Base-by-base conservation (phyloP, 768 basidiomycete species). In the Lactifluus subvellereus region DNA sequence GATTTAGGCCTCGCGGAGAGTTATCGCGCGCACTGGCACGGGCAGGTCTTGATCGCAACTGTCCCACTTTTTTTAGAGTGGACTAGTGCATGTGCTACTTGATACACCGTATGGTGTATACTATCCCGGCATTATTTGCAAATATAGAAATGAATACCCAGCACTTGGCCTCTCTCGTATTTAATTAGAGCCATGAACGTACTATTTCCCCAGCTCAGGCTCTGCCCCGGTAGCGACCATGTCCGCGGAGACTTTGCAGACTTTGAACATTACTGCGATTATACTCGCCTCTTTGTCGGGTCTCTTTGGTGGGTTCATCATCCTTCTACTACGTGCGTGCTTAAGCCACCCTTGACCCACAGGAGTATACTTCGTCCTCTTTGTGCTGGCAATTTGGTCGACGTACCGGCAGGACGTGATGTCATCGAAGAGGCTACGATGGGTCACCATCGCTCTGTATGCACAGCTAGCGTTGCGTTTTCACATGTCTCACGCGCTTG, bases 281-380 rank as follows among this genome's bases (percentile, higher is more conserved):
- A 57, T 58, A 0, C 59, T 65, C 37, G 51, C 64, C 20, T 56
- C 64, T n/a, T 50, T 69, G 33, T 69, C 63, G 5, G 66, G 63
- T n/a, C 56, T 69, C 27, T 69, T 67, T 16, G 68, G 68, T 69
- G 47, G 30, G 16, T 33, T 4, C 45, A 48, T 43, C 47, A 10
- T n/a, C 35, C n/a, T 59, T 5, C 35, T 45, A 37, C 32, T 7
- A 6, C 30, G 9, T 13, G 0, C 48, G 8, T 8, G 42, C 40
- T 18, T 54, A 11, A 57, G 4, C 8, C 20, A 49, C 37, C 30
- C 14, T 10, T 47, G 11, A 22, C 13, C 14, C 55, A 40, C 58
- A 71, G 70, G 70, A 33, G 56, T 68, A 5, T 71, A 71, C 53
- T 49, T 65, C 20, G 54, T 67, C 4, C 60, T 71, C 6, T 67